Conservation (phyloP, 257 asterid species). For the Datura wrightii region DNA sequence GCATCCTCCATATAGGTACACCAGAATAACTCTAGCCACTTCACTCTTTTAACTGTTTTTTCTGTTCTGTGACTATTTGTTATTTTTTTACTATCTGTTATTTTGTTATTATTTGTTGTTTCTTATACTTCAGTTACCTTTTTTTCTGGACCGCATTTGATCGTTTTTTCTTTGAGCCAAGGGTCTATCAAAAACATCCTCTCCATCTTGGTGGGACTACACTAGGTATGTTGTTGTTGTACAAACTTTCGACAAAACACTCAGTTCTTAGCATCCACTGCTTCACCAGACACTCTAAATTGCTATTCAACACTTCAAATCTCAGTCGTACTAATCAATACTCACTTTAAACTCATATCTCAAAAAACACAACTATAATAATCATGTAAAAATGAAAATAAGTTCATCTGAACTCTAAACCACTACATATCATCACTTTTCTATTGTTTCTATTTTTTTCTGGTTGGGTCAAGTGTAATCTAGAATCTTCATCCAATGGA, state of each 20-base stretch:
- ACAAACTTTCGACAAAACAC: neutral
- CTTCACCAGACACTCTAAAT: neutral
- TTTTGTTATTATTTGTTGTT: too few species aligned
- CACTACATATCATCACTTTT: neutral
- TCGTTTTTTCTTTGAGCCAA: too few species aligned
- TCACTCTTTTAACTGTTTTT: neutral
- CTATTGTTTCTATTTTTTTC: neutral
- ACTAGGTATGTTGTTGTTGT: too few species aligned
- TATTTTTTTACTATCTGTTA: too few species aligned
- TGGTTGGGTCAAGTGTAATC: neutral
- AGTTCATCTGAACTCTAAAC: neutral
- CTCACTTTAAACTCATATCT: neutral
- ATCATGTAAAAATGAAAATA: neutral
- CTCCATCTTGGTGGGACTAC: too few species aligned
- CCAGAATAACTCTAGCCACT: neutral
- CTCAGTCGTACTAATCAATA: neutral
- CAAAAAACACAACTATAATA: neutral
- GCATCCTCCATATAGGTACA: neutral
- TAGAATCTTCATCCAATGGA: neutral
- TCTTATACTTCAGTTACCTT: too few species aligned
- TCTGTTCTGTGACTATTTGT: too few species aligned
- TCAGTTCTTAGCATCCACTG: neutral
- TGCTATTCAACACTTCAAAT: slow-evolving; percentile 24
- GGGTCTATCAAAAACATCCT: too few species aligned
- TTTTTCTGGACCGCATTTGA: too few species aligned